Percentiles rank a stretch among this genome's conserved stretches.
phyloP scores from a whole-genome alignment of 768 basidiomycete genomes.

The Termitomyces titanicus region DNA sequence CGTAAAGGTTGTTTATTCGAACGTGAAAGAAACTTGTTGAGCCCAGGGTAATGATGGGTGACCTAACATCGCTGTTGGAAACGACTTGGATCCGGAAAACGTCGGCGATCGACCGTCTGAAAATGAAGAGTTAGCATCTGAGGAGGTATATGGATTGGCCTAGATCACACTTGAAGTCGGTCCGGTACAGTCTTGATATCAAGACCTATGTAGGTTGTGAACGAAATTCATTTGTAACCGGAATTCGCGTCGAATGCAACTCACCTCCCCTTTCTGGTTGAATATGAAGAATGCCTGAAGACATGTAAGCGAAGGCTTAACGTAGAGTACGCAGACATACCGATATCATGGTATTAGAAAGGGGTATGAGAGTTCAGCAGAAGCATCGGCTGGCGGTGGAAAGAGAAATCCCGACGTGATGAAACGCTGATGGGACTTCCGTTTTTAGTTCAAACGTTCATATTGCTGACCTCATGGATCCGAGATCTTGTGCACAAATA shows the following conservation, averaged over 20 bases:
- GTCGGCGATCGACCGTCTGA: constrained; percentile 92
- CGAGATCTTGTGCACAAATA: too few species aligned
- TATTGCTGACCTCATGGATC: constrained; percentile 1
- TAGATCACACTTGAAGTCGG: constrained; percentile 86
- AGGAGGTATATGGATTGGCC: neutral
- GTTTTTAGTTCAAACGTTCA: constrained; percentile 3
- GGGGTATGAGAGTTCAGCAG: neutral
- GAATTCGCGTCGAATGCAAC: constrained; percentile 18
- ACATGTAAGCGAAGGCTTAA: neutral
- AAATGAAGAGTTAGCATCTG: neutral
- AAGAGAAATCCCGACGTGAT: constrained; percentile 1
- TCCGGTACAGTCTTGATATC: constrained; percentile 92
- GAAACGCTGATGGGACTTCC: constrained; percentile 8
- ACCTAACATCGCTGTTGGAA: constrained; percentile 94
- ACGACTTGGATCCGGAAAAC: constrained; percentile 99
- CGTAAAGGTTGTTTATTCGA: constrained; percentile 90
- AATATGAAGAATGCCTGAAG: constrained; percentile 95
- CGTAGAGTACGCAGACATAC: constrained; percentile 12
- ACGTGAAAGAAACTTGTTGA: constrained; percentile 99
- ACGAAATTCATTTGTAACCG: constrained; percentile 3
- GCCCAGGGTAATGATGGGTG: constrained; percentile 95
- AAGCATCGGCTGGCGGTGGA: constrained; percentile 3
- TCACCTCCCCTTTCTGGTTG: constrained; percentile 98
- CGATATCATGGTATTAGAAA: constrained; percentile 25
- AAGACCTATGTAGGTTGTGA: constrained; percentile 58